A percentile compares a stretch with the other conserved stretches of the same genome.
Evolutionary conservation across 192 early-diverging fungal genomes (phyloP).

Genomic region (Glomus cerebriforme): DNA sequence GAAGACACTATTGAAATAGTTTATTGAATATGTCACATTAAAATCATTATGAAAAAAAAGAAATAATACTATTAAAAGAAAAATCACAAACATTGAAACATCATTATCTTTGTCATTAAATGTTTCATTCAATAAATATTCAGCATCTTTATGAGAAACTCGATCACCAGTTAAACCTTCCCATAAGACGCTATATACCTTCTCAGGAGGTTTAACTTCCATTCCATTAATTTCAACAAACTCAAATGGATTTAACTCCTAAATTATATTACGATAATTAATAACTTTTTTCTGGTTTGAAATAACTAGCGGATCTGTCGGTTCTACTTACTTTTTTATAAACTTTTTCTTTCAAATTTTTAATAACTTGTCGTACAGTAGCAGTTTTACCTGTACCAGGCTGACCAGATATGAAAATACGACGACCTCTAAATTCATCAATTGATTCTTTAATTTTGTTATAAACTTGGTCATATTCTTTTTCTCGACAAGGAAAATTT

Average conservation of each 20-base stretch:
- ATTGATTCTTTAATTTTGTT: slow-evolving; percentile 74
- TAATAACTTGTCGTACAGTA: slow-evolving; percentile 84
- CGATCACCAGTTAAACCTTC: slow-evolving; percentile 62
- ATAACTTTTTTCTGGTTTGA: too few relatives aligned
- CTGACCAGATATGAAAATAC: slow-evolving; percentile 94
- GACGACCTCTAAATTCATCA: slow-evolving; percentile 80
- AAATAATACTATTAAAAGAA: neutral
- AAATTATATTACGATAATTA: neutral
- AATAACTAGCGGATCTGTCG: too few relatives aligned
- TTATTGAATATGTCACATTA: neutral
- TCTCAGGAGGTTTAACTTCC: slow-evolving; percentile 91
- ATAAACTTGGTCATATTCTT: slow-evolving; percentile 84
- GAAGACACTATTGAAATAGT: slow-evolving; percentile 66
- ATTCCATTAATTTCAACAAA: slow-evolving; percentile 98
- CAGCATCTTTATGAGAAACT: slow-evolving; percentile 76
- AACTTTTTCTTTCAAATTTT: slow-evolving; percentile 62
- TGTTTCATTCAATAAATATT: slow-evolving; percentile 68
- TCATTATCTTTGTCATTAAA: slow-evolving; percentile 9
- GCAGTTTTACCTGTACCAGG: slow-evolving; percentile 99
- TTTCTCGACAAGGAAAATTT: slow-evolving; percentile 89
- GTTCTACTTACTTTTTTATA: slow-evolving; percentile 52
- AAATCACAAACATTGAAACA: neutral
- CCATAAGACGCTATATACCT: slow-evolving; percentile 87
- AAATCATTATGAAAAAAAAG: neutral
- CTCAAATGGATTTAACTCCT: slow-evolving; percentile 72